These are phyloP conservation scores for Claviceps humidiphila DNA, from an alignment of 2,329 filamentous ascomycete genomes.

Conservation along the genomic window DNA sequence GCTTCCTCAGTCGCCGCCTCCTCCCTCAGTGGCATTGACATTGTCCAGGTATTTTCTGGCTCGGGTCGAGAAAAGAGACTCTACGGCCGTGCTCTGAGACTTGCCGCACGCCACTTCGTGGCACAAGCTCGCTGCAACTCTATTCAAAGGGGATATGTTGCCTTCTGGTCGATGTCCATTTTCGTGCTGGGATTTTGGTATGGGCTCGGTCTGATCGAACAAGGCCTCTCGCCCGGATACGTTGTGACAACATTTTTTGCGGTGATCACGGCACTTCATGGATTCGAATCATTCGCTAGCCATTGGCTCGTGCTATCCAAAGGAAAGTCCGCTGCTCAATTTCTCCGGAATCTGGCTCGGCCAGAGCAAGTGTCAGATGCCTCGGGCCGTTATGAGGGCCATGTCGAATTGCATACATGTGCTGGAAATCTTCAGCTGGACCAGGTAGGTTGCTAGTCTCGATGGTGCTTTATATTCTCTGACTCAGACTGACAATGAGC, in stretches of 20 bases:
- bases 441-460: conserved; percentile 36
- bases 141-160: conserved; percentile 58
- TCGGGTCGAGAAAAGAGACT: conserved; percentile 54
- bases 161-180: conserved; percentile 61
- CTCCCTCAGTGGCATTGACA: conserved; percentile 62
- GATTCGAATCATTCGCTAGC: conserved; percentile 60
- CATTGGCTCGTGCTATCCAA: conserved; percentile 68
- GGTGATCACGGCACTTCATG: conserved; percentile 61
- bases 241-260: conserved; percentile 80
- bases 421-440: conserved; percentile 56
- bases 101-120: conserved; percentile 50
- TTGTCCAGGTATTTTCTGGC: conserved; percentile 77
- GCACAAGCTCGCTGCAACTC: conserved; percentile 56
- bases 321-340: conserved; percentile 59
- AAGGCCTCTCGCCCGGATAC: conserved; percentile 47
- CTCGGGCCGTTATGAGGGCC: background rate
- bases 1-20: conserved; percentile 61
- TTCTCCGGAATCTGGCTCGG: conserved; percentile 36
- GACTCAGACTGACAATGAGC: background rate
- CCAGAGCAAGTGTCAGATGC: background rate
- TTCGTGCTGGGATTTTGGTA: conserved; percentile 91
- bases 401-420: conserved; percentile 29
- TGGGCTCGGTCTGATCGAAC: conserved; percentile 54
- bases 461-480: background rate
- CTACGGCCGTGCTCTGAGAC: conserved; percentile 45